These are phyloP conservation scores for Teratosphaeria gauchensis DNA, from an alignment of 2,329 filamentous ascomycete genomes.

Conservation along the genomic window DNA sequence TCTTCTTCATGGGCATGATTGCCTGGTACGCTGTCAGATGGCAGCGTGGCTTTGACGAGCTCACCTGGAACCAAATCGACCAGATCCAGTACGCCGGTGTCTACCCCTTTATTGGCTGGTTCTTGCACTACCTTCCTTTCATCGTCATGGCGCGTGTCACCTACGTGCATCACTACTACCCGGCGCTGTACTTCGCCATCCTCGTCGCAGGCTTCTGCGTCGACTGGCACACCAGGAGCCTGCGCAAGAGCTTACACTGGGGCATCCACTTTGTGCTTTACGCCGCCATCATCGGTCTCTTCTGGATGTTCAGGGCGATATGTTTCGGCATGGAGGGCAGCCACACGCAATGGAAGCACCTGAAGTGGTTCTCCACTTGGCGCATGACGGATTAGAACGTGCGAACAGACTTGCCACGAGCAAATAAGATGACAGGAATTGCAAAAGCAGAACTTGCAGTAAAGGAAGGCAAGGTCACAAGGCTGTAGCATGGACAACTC, in stretches of 20 bases:
- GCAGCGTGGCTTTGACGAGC: constrained; percentile 87
- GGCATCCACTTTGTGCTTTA: constrained; percentile 68
- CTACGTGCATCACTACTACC: constrained; percentile 99
- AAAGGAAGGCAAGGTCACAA: neutral
- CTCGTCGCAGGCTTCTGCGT: constrained; percentile 77
- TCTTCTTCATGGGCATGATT: constrained; percentile 60
- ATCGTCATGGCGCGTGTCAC: constrained; percentile 97
- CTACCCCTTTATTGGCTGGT: constrained; percentile 88
- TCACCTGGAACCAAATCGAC: constrained; percentile 71
- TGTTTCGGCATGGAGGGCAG: constrained; percentile 91
- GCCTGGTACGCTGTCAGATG: constrained; percentile 84
- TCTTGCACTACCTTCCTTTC: constrained; percentile 92
- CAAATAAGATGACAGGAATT: neutral
- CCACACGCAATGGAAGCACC: constrained; percentile 74
- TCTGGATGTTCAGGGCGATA: constrained; percentile 83
- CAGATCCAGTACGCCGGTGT: constrained; percentile 89
- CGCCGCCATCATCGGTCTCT: constrained; percentile 64
- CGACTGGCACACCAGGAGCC: constrained; percentile 68
- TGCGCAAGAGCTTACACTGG: constrained; percentile 55
- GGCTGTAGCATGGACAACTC: neutral
- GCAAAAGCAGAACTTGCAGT: neutral
- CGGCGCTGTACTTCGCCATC: constrained; percentile 94
- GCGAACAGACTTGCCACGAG: neutral
- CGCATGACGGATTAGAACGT: constrained; percentile 56
- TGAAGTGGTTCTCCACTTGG: constrained; percentile 92